Percentiles rank a stretch among this genome's conserved stretches.
Conservation (phyloP, 148 eudicot genomes). For the Mesembryanthemum crystallinum region DNA sequence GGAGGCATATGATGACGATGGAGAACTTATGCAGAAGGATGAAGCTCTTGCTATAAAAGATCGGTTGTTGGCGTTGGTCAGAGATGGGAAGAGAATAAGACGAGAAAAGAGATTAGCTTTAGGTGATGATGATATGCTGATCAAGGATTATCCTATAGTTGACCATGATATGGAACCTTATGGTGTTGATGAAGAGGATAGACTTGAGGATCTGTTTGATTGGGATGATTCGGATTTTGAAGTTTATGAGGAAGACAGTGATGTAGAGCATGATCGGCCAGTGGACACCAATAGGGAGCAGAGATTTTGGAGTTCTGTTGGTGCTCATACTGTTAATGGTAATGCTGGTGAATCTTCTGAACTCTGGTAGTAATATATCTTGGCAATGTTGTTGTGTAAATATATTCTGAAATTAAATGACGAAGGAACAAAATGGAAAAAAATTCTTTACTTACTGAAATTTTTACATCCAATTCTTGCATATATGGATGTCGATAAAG, state of each 20-base stretch:
- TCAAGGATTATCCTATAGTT: constrained; percentile 23
- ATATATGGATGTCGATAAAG: background rate
- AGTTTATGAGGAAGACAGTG: constrained; percentile 29
- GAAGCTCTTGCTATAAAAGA: constrained; percentile 45
- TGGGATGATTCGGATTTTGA: constrained; percentile 42
- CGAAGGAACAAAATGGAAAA: background rate
- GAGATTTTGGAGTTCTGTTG: constrained; percentile 54
- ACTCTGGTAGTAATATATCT: constrained; percentile 51
- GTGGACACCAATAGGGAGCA: constrained; percentile 24
- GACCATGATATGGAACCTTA: constrained; percentile 31
- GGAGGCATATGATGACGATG: constrained; percentile 73
- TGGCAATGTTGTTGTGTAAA: constrained; percentile 9
- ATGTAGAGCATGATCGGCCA: constrained; percentile 28
- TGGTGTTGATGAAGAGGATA: constrained; percentile 41
- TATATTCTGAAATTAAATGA: background rate
- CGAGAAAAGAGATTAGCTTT: constrained; percentile 45
- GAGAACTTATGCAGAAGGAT: constrained; percentile 54
- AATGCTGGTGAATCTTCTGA: constrained; percentile 30
- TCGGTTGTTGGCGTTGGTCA: constrained; percentile 57
- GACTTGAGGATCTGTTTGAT: constrained; percentile 53
- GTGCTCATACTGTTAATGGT: constrained; percentile 8
- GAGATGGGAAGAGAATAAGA: constrained; percentile 70
- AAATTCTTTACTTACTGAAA: background rate
- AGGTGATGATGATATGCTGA: constrained; percentile 4
- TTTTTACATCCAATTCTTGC: background rate